Percentiles rank a stretch among this genome's conserved stretches.
These are phyloP conservation scores for Musa itinerans DNA, from an alignment of 176 grass and related monocot species.

Conservation along the genomic window DNA sequence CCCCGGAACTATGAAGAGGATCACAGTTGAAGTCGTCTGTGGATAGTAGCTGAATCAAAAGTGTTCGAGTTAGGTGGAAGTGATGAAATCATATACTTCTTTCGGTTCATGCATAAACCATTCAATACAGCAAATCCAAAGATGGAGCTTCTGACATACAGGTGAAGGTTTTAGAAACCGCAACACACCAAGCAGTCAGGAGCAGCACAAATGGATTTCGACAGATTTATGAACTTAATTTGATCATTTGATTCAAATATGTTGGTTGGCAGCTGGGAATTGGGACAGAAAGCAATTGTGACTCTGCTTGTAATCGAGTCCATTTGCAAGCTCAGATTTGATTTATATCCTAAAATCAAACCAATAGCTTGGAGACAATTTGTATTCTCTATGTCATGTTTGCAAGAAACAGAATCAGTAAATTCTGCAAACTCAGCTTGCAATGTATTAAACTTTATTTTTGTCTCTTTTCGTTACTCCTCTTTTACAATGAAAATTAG, in stretches of 20 bases:
- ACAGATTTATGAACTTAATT: slow-evolving; percentile 7
- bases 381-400: too few relatives aligned
- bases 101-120: neutral
- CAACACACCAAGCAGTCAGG: neutral
- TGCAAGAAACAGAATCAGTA: too few relatives aligned
- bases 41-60: slow-evolving; percentile 22
- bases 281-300: slow-evolving; percentile 23
- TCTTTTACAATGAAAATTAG: too few relatives aligned
- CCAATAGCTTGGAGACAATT: too few relatives aligned
- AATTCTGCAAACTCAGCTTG: too few relatives aligned
- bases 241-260: neutral
- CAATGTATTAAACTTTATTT: too few relatives aligned
- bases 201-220: neutral
- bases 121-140: neutral
- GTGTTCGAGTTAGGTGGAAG: neutral
- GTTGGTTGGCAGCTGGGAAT: neutral
- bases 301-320: slow-evolving; percentile 48
- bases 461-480: too few relatives aligned
- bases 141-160: neutral
- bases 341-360: neutral
- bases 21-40: slow-evolving; percentile 69
- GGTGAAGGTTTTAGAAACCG: neutral
- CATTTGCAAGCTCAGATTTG: neutral
- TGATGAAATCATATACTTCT: neutral
- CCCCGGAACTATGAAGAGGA: slow-evolving; percentile 76